These are phyloP conservation scores for Tetrahymena malaccensis DNA, from an alignment of 73 alveolate species.

Conservation along the genomic window DNA sequence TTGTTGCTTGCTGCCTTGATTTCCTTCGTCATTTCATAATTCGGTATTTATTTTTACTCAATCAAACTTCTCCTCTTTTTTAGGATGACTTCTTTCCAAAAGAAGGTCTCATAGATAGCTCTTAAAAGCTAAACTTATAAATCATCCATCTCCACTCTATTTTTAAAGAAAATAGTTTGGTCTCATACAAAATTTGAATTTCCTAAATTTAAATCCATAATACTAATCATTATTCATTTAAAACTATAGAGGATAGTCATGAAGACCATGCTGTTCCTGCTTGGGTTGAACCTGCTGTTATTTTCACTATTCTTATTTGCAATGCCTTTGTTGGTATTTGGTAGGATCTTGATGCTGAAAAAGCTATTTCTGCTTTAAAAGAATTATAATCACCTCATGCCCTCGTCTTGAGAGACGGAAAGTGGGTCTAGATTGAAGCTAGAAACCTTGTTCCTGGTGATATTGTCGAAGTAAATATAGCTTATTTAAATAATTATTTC, in stretches of 20 bases:
- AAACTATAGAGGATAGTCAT: slow-evolving; percentile 13
- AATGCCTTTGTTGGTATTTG: slow-evolving; percentile 88
- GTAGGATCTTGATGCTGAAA: slow-evolving; percentile 95
- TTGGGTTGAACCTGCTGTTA: slow-evolving; percentile 93
- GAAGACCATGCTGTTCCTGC: slow-evolving; percentile 34
- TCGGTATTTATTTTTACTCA: background rate
- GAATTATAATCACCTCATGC: slow-evolving; percentile 73
- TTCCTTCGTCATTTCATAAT: slow-evolving; percentile 54
- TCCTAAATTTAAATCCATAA: background rate
- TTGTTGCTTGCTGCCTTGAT: slow-evolving; percentile 87
- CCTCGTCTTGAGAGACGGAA: slow-evolving; percentile 60
- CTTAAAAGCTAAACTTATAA: background rate
- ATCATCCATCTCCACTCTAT: background rate
- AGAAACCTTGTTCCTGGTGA: slow-evolving; percentile 91
- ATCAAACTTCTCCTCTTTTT: background rate
- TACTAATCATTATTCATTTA: background rate
- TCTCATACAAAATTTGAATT: background rate
- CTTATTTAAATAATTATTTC: no score
- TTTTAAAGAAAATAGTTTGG: background rate
- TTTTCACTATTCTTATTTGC: slow-evolving; percentile 75
- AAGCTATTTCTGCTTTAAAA: slow-evolving; percentile 91
- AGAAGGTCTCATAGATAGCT: background rate
- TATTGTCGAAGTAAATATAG: slow-evolving; percentile 43
- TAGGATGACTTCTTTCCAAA: background rate
- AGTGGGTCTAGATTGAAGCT: slow-evolving; percentile 71